Conservation (phyloP, 768 basidiomycete genomes). For the Leccinum broughii region DNA sequence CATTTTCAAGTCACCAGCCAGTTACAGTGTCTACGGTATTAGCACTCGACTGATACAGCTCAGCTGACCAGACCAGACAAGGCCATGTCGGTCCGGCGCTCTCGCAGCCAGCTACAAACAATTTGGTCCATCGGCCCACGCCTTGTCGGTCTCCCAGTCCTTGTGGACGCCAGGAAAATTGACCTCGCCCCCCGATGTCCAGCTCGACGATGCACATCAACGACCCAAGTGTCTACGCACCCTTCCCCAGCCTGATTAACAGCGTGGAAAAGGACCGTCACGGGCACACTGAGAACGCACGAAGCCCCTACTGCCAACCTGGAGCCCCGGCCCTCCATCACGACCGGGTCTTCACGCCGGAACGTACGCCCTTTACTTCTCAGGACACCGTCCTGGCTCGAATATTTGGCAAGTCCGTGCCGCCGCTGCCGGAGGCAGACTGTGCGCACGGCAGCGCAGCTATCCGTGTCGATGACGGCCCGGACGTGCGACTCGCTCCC, state of each 20-base stretch:
- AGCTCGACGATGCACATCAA: slow-evolving; percentile 27
- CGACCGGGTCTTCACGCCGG: neutral
- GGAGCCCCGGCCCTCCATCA: slow-evolving; percentile 1
- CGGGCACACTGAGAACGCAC: slow-evolving; percentile 10
- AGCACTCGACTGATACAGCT: too few species aligned
- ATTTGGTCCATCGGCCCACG: slow-evolving; percentile 8
- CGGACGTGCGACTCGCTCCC: too few species aligned
- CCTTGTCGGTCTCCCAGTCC: slow-evolving; percentile 18
- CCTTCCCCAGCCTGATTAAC: slow-evolving; percentile 19
- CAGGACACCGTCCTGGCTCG: slow-evolving; percentile 64
- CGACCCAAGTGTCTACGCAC: slow-evolving; percentile 25
- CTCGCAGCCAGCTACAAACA: neutral
- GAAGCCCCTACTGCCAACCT: slow-evolving; percentile 6
- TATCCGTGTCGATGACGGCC: neutral
- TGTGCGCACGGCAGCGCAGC: neutral
- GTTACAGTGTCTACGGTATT: neutral
- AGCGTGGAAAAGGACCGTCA: slow-evolving; percentile 12
- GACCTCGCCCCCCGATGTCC: slow-evolving; percentile 23
- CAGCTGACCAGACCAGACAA: too few species aligned
- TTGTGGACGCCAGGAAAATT: slow-evolving; percentile 10
- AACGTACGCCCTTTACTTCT: slow-evolving; percentile 42
- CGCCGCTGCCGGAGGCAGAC: slow-evolving; percentile 2
- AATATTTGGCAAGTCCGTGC: slow-evolving; percentile 21
- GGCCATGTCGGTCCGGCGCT: too few species aligned
- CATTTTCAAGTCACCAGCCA: slow-evolving; percentile 32